Evolutionary conservation across 257 asterid genomes (phyloP).

Genomic region (Gentiana macrophylla): DNA sequence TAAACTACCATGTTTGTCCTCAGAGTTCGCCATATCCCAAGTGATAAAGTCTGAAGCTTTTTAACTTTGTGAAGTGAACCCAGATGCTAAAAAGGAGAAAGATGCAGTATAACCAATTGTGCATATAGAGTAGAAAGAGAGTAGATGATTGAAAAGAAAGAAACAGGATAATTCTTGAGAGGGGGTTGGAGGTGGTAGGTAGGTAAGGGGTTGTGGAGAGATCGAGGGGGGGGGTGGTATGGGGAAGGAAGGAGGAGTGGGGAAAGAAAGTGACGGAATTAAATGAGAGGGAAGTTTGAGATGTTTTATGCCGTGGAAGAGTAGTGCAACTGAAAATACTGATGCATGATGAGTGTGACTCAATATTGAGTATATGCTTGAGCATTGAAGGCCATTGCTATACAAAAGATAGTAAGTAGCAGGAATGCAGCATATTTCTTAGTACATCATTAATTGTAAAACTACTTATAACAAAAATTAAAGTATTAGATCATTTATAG

Average conservation of each 20-base stretch:
- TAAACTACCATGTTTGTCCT: not conserved
- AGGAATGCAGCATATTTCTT: too few relatives aligned
- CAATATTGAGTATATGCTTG: constrained; percentile 1
- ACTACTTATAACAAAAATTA: too few relatives aligned
- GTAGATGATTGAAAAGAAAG: too few relatives aligned
- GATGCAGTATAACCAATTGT: not conserved
- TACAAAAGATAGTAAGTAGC: too few relatives aligned
- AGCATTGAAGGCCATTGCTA: not conserved
- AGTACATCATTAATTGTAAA: too few relatives aligned
- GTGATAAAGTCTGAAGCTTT: not conserved
- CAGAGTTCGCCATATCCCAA: constrained; percentile 16
- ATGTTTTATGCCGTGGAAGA: too few relatives aligned
- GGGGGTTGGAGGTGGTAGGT: too few relatives aligned
- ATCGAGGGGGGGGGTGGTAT: not conserved
- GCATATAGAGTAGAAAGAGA: too few relatives aligned
- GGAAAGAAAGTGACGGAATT: not conserved
- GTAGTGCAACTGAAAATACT: not conserved
- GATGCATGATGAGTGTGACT: too few relatives aligned
- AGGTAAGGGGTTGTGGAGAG: not conserved
- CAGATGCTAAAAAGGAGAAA: constrained; percentile 1
- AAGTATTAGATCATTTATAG: too few relatives aligned
- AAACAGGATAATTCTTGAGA: too few relatives aligned
- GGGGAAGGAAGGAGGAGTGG: not conserved
- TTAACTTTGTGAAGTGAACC: not conserved
- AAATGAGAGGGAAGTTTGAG: not conserved